Evolutionary conservation across 768 basidiomycete species (phyloP), one percentile per base, ranked within the genome.

Genomic region (Leucocoprinus leucothites): DNA sequence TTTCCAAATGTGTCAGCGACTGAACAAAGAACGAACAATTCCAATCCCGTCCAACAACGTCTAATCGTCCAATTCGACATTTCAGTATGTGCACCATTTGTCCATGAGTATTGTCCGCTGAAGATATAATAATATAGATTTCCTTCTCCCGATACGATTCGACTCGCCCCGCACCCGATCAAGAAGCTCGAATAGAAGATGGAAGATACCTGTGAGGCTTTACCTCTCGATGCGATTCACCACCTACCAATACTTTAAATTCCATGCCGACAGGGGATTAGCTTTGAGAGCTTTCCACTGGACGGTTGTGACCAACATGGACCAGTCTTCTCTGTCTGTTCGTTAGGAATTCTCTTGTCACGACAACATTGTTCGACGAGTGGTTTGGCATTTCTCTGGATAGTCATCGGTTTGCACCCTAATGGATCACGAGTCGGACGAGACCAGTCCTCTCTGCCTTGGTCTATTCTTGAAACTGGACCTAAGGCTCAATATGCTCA

Each of bases 291-390:
- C 31, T 51, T 57, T 47, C 50, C 48, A 43, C 26, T 21, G 19
- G 18, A 43, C 21, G 28, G 34, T 46, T 41, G 13, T 26, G 24
- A 53, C 38, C 49, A 48, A 60, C 48, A 35, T 3, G 13, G n/a
- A 25, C 36, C 35, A 25, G 25, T n/a, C 24, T 26, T 31, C 51
- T 18, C 45, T 34, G 13, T 21, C 28, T 62, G 60, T 65, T 62
- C 58, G 57, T 61, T 34, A 63, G 59, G 54, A 63, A 66, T 56
- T 63, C 63, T 43, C 44, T 65, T 19, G 57, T 62, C 2, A 62
- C 63, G 56, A 63, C 60, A n/a, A 60, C 60, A 13, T 56, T 60
- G 8, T 50, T 64, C 16, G 63, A 64, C 40, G 61, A 60, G 60
- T 60, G 49, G 19, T 36, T 48, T 40, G 22, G 1, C n/a, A 18